Conservation (phyloP, 768 basidiomycete genomes). For the Calvatia gigantea region DNA sequence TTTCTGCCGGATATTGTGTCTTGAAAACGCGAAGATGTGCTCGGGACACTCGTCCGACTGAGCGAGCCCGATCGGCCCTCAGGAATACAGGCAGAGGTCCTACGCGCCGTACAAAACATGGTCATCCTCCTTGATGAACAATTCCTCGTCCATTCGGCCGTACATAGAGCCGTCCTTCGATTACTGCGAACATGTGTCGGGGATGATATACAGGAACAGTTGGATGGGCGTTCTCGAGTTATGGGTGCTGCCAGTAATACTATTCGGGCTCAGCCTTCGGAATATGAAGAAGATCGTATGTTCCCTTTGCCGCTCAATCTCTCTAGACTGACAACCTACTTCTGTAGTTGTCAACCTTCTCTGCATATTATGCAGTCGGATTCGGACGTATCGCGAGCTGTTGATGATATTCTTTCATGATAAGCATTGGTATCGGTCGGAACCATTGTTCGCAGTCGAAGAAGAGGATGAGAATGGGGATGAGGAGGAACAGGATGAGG, state of each 20-base stretch:
- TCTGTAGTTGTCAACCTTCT: slow-evolving; percentile 84
- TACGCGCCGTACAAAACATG: slow-evolving; percentile 86
- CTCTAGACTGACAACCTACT: slow-evolving; percentile 5
- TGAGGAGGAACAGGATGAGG: slow-evolving; percentile 43
- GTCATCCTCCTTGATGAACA: slow-evolving; percentile 89
- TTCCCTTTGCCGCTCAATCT: slow-evolving; percentile 12
- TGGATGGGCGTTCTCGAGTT: slow-evolving; percentile 70
- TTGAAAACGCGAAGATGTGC: slow-evolving; percentile 53
- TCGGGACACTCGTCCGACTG: slow-evolving; percentile 80
- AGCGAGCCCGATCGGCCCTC: slow-evolving; percentile 82
- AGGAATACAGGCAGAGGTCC: slow-evolving; percentile 89
- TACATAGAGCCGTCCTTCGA: slow-evolving; percentile 84
- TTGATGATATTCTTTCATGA: slow-evolving; percentile 98
- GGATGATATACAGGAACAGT: slow-evolving; percentile 86
- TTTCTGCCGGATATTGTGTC: neutral
- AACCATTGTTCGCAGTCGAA: slow-evolving; percentile 71
- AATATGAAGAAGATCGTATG: slow-evolving; percentile 86
- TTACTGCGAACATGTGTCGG: slow-evolving; percentile 85
- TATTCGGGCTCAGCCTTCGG: slow-evolving; percentile 69
- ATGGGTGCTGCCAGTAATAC: slow-evolving; percentile 84
- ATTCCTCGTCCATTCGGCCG: slow-evolving; percentile 88
- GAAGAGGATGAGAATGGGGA: slow-evolving; percentile 72
- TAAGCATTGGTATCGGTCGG: slow-evolving; percentile 80
- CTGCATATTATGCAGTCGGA: slow-evolving; percentile 89
- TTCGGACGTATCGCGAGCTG: slow-evolving; percentile 83